Base-by-base conservation (phyloP, 305 asterid species). In the Fraxinus ornus region DNA sequence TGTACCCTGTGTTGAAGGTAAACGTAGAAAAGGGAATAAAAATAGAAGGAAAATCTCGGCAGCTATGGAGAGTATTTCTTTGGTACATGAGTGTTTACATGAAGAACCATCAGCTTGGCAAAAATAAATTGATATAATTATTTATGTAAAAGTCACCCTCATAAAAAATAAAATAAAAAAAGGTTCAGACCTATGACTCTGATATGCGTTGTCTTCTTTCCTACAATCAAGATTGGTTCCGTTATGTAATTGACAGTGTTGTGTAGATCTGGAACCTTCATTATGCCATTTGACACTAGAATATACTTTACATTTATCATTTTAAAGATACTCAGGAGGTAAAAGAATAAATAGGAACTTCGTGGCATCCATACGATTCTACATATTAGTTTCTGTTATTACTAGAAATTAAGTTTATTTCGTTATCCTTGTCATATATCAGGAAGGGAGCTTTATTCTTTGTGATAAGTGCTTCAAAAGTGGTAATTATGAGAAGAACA, bases 381-480 rank as follows among this genome's bases (percentile, higher is more conserved):
- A 39, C 28, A 1, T 77, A 70, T 66, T 37, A 33, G 12, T 37
- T 15, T 36, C 44, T 39, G 68, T 57, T 57, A 57, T 19, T 57
- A 57, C 68, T 57, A 49, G 75, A 80, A 82, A 80, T 44, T 33
- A n/a, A 24, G 41, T 80, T 76, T 79, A 28, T 84, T 77, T 24
- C 33, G n/a, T 84, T 68, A 22, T 74, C 60, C 37, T 88, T 84
- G 81, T 80, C 32, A 81, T 85, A 24, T 84, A 76, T 83, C 92
- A 94, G 99, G 98, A 91, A 15, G 86, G 75, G 78, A 86, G 89
- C 85, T 80, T 82, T 49, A 82, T 89, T 79, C 85, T 92, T 79
- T 95, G 98, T 76, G 97, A 89, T 79, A 92, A 90, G 79, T 95
- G 99, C 91, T 95, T 95, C 86, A 88, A 88, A 78, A 86, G 88